phyloP scores from a whole-genome alignment of 371 early-diverging fungal genomes.

The Syncephalis plumigaleata region DNA sequence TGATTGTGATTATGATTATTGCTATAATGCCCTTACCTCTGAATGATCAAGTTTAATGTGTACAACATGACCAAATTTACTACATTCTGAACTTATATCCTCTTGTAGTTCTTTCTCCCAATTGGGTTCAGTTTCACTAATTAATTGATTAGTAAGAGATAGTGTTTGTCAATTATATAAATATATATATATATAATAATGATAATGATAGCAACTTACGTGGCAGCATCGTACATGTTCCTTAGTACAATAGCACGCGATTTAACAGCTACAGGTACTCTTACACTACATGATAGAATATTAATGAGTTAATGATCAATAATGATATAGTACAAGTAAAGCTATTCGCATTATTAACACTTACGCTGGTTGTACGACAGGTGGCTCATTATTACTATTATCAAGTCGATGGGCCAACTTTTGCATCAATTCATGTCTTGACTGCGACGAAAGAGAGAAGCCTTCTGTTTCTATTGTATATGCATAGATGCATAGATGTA shows the following conservation, averaged over 20 bases:
- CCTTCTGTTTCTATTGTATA: slow-evolving; percentile 35
- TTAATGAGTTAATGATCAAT: too few species aligned
- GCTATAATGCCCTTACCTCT: slow-evolving; percentile 22
- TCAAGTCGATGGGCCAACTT: slow-evolving; percentile 38
- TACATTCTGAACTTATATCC: slow-evolving; percentile 72
- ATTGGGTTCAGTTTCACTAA: slow-evolving; percentile 64
- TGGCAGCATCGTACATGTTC: slow-evolving; percentile 85
- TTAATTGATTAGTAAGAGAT: not conserved
- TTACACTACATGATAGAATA: too few species aligned
- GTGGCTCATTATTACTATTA: too few species aligned
- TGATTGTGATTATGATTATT: not conserved
- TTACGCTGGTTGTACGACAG: too few species aligned
- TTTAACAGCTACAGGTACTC: slow-evolving; percentile 9
- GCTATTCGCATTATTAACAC: too few species aligned
- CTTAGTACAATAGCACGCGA: slow-evolving; percentile 41
- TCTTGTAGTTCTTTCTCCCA: slow-evolving; percentile 81
- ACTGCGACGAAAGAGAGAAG: slow-evolving; percentile 47
- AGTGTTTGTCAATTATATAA: not conserved
- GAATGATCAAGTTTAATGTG: slow-evolving; percentile 54
- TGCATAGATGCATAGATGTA: not conserved
- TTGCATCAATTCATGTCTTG: slow-evolving; percentile 72
- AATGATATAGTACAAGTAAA: too few species aligned
- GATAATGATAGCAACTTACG: slow-evolving; percentile 48
- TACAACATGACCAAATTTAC: slow-evolving; percentile 55
- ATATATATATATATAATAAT: too few species aligned